A percentile compares a stretch with the other conserved stretches of the same genome.
phyloP scores from a whole-genome alignment of 2,329 filamentous ascomycete genomes.

The Fusarium devonianum region DNA sequence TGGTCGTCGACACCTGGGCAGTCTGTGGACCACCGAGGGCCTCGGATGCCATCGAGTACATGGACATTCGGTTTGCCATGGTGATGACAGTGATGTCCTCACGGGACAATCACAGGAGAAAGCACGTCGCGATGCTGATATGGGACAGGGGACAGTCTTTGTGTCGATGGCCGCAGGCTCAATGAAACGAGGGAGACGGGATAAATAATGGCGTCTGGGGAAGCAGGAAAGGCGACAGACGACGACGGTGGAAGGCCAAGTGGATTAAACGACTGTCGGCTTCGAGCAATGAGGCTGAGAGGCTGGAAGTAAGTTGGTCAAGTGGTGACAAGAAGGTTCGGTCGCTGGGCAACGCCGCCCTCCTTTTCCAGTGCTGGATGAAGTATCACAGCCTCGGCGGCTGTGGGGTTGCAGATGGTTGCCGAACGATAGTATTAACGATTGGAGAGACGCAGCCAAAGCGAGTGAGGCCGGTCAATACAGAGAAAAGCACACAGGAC shows the following conservation, averaged over 20 bases:
- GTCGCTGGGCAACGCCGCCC: constrained; percentile 44
- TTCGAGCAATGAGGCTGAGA: constrained; percentile 17
- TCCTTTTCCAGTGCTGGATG: constrained; percentile 37
- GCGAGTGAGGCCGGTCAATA: constrained; percentile 62
- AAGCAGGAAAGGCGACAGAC: constrained; percentile 21
- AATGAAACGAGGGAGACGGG: constrained; percentile 10
- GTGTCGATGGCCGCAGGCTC: constrained; percentile 20
- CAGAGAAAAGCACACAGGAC: constrained; percentile 28
- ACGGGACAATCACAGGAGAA: constrained; percentile 49
- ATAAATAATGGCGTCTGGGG: constrained; percentile 7
- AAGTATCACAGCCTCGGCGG: constrained; percentile 31
- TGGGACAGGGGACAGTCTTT: constrained; percentile 18
- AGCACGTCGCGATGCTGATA: constrained; percentile 26
- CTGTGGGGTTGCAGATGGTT: constrained; percentile 19
- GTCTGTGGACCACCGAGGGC: constrained; percentile 71
- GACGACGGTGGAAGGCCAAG: constrained; percentile 26
- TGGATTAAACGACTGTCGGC: constrained; percentile 15
- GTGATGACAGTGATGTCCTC: constrained; percentile 45
- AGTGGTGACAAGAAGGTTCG: constrained; percentile 31
- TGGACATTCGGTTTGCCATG: constrained; percentile 72
- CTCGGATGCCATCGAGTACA: constrained; percentile 73
- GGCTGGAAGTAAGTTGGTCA: constrained; percentile 24
- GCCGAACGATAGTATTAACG: constrained; percentile 43
- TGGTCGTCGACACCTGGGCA: constrained; percentile 88
- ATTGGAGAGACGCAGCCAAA: constrained; percentile 58